Base-by-base conservation (phyloP, 2,329 filamentous ascomycete genomes). In the Akanthomyces muscarius region DNA sequence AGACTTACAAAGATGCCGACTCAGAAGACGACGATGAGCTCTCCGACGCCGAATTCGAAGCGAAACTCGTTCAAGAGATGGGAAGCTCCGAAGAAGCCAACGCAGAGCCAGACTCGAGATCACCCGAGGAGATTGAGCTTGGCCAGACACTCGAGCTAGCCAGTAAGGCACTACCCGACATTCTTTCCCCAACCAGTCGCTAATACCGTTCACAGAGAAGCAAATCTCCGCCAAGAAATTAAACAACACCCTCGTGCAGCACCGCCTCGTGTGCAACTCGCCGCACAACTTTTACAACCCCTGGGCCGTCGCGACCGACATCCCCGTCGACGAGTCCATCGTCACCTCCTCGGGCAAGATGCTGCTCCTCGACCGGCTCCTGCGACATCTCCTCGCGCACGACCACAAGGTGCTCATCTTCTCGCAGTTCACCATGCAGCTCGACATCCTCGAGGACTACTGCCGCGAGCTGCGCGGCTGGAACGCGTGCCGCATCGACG, bases 251-350 rank as follows among this genome's bases (percentile, higher is more conserved):
- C 78, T 98, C 23, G 92, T 97, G 81, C 95, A 99, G 73, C 85
- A 97, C 4, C 89, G 95, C 0, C 83, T 97, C 0, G 92, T 91
- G 13, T 98, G 95, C 75, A 97, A 99, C 74, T 91, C 88, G 0
- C 95, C 95, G 0, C 93, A 97, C 75, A 96, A 97, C 72, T 98
- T 99, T 74, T 98, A 96, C 76, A 96, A 92, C 72, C 94, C 95
- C 0, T 98, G 94, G 85, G 81, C 84, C 0, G 80, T 80, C 6
- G 81, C 85, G 18, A 80, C 83, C 1, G 82, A 83, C 6, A 74
- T 83, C 0, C 78, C 83, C 0, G 78, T 92, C 0, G 92, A 98
- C 69, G 90, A 96, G 71, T 89, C 84, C 1, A 84, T 99, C 6
- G 85, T 99, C 41, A 94, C 89, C 0, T 86, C 91, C 0, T 97